These are phyloP conservation scores for Punica granatum DNA, from an alignment of 345 rosid genomes.

Conservation along the genomic window DNA sequence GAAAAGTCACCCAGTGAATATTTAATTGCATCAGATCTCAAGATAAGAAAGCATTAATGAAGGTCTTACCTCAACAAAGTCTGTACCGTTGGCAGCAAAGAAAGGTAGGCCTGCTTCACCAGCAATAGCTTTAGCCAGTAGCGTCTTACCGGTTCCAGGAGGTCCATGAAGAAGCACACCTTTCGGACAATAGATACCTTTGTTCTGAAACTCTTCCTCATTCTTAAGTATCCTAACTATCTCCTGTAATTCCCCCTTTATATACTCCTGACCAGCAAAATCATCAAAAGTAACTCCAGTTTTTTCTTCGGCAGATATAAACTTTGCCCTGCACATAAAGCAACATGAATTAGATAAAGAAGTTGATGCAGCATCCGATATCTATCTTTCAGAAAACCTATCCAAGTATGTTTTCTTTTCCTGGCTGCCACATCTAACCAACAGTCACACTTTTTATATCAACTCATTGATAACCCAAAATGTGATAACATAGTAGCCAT, in stretches of 20 bases:
- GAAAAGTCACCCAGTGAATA: no score
- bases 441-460: not conserved
- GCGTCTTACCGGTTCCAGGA: slow-evolving; percentile 96
- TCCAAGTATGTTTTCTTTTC: not conserved
- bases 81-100: slow-evolving; percentile 95
- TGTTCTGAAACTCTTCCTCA: slow-evolving; percentile 85
- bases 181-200: slow-evolving; percentile 94
- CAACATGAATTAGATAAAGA: not conserved
- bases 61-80: slow-evolving; percentile 77
- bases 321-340: slow-evolving; percentile 54
- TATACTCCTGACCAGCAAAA: slow-evolving; percentile 98
- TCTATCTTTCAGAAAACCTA: not conserved
- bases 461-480: not conserved
- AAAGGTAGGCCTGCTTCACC: slow-evolving; percentile 99
- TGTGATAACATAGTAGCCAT: not conserved
- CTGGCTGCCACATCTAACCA: not conserved
- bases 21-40: not conserved
- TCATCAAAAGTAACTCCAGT: slow-evolving; percentile 94
- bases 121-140: slow-evolving; percentile 96
- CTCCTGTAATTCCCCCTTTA: slow-evolving; percentile 84
- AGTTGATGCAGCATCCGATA: not conserved
- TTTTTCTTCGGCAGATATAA: slow-evolving; percentile 91
- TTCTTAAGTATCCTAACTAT: slow-evolving; percentile 82
- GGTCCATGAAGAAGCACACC: slow-evolving; percentile 98
- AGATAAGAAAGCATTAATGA: not conserved